A percentile compares a stretch with the other conserved stretches of the same genome.
Evolutionary conservation across 768 basidiomycete genomes (phyloP).

Genomic region (Kwoniella europaea): DNA sequence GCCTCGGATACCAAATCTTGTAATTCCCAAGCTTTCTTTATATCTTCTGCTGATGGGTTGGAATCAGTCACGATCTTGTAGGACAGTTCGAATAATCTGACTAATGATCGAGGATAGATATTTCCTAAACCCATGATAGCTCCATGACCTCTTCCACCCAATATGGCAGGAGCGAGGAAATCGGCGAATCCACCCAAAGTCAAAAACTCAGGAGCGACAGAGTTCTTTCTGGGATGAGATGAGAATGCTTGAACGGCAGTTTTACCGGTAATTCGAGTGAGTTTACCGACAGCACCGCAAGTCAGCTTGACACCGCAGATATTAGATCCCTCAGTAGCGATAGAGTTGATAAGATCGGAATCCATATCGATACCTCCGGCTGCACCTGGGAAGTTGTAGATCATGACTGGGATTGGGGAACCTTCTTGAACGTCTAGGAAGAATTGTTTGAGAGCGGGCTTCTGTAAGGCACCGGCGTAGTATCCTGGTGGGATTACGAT

Average conservation of each 20-base stretch:
- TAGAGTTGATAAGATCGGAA: conserved; percentile 80
- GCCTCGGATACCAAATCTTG: conserved; percentile 81
- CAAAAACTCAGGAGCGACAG: conserved; percentile 70
- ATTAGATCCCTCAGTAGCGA: conserved; percentile 77
- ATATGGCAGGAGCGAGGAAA: conserved; percentile 75
- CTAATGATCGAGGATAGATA: conserved; percentile 65
- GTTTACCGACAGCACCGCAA: conserved; percentile 89
- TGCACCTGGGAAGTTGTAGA: conserved; percentile 89
- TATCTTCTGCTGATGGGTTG: conserved; percentile 58
- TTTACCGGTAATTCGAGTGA: conserved; percentile 77
- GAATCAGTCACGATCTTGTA: conserved; percentile 66
- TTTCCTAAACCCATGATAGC: conserved; percentile 90
- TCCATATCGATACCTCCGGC: conserved; percentile 89
- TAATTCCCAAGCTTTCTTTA: conserved; percentile 72
- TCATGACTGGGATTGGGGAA: conserved; percentile 83
- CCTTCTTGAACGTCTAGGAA: conserved; percentile 76
- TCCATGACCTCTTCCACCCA: conserved; percentile 74
- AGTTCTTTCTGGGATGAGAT: conserved; percentile 71
- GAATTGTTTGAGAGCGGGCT: conserved; percentile 74
- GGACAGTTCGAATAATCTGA: conserved; percentile 69
- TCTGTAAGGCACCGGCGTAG: conserved; percentile 75
- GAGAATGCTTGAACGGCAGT: conserved; percentile 66
- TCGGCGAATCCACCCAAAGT: conserved; percentile 86
- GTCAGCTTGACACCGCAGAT: conserved; percentile 87
- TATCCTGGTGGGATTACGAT: conserved; percentile 88